phyloP scores from a whole-genome alignment of 225 moss, liverwort and hornwort species.

The Physcomitrellopsis africana region DNA sequence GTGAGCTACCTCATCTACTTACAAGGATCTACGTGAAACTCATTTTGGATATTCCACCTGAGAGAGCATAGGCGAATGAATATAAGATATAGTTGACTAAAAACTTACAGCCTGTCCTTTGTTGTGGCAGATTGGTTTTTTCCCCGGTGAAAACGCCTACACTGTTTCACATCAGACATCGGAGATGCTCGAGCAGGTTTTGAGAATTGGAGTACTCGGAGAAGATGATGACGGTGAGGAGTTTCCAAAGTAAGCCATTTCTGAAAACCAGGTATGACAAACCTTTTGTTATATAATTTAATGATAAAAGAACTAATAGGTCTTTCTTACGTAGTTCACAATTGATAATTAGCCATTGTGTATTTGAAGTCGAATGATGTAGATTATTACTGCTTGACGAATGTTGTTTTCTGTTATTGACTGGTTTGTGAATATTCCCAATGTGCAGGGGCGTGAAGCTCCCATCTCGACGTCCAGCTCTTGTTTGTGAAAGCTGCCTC shows the following conservation, averaged over 20 bases:
- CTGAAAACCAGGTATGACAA: conserved; percentile 72
- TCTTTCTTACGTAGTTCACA: neutral
- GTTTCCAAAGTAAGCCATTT: conserved; percentile 92
- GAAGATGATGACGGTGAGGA: conserved; percentile 94
- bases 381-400: conserved; percentile 8
- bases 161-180: conserved; percentile 91
- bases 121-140: conserved; percentile 74
- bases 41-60: neutral
- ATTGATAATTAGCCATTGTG: neutral
- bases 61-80: neutral
- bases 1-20: no score
- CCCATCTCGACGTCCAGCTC: conserved; percentile 88
- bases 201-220: conserved; percentile 91
- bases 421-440: neutral
- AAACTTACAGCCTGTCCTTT: conserved; percentile 11
- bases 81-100: neutral
- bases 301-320: neutral
- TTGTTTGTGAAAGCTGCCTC: conserved; percentile 94
- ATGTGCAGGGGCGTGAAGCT: conserved; percentile 87
- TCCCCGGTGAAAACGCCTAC: conserved; percentile 76
- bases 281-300: conserved; percentile 33
- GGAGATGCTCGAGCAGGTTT: conserved; percentile 82
- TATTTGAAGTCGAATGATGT: neutral
- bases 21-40: neutral
- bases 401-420: neutral